Percentiles rank a stretch among this genome's conserved stretches.
Conservation (phyloP, 768 basidiomycete species). For the Rhodocollybia butyracea region DNA sequence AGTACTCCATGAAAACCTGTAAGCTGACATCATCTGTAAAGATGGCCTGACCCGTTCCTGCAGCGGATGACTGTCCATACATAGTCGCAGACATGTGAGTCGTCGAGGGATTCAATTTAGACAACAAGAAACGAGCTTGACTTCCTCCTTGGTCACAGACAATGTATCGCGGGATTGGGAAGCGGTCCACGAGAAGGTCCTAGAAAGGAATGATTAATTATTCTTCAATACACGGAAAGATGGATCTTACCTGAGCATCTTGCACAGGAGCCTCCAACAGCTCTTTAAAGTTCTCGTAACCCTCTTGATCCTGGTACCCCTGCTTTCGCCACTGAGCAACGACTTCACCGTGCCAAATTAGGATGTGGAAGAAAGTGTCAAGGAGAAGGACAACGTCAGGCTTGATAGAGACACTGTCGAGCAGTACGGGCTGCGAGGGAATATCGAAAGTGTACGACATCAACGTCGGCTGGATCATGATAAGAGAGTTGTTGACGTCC, state of each 20-base stretch:
- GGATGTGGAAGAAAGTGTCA: constrained; percentile 99
- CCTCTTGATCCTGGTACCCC: constrained; percentile 97
- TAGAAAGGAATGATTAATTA: constrained; percentile 25
- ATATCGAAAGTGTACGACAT: constrained; percentile 98
- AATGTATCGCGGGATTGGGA: constrained; percentile 97
- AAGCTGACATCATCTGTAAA: constrained; percentile 99
- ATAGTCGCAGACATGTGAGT: constrained; percentile 93
- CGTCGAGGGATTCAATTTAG: constrained; percentile 95
- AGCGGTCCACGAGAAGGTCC: constrained; percentile 93
- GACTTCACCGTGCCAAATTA: constrained; percentile 98
- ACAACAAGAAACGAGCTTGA: constrained; percentile 96
- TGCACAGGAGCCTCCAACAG: constrained; percentile 80
- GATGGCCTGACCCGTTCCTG: constrained; percentile 82
- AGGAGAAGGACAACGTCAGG: constrained; percentile 94
- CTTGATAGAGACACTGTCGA: constrained; percentile 97
- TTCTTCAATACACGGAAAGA: neutral
- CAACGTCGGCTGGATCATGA: constrained; percentile 99
- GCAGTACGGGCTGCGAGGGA: constrained; percentile 87
- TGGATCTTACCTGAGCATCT: constrained; percentile 74
- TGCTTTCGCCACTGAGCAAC: constrained; percentile 98
- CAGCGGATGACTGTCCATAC: constrained; percentile 75
- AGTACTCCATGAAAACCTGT: constrained; percentile 96
- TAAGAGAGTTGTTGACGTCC: constrained; percentile 98
- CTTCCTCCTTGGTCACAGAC: constrained; percentile 97
- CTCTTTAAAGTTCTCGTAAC: constrained; percentile 98